Conservation (phyloP, 352 stramenopile species). For the Pythium biforme region DNA sequence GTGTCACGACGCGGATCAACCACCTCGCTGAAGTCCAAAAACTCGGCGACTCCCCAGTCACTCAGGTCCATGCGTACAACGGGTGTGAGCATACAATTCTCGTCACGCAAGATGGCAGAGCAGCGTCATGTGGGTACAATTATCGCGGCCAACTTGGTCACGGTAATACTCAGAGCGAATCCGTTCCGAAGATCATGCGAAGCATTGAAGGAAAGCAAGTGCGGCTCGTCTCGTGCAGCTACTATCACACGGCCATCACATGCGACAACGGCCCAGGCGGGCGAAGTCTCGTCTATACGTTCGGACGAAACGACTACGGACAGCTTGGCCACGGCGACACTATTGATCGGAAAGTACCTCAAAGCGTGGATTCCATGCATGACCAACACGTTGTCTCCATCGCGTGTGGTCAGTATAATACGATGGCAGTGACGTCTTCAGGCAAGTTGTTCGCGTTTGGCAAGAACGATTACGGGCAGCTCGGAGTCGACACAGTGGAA, state of each 20-base stretch:
- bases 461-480: constrained; percentile 94
- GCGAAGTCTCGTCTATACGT: constrained; percentile 70
- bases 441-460: constrained; percentile 85
- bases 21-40: constrained; percentile 74
- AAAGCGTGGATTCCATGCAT: constrained; percentile 57
- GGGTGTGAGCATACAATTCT: constrained; percentile 92
- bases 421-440: constrained; percentile 62
- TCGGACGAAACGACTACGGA: constrained; percentile 92
- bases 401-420: constrained; percentile 92
- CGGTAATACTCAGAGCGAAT: constrained; percentile 86
- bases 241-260: constrained; percentile 90
- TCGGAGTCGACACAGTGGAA: constrained; percentile 78
- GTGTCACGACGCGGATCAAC: constrained; percentile 74
- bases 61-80: constrained; percentile 91
- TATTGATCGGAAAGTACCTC: constrained; percentile 85
- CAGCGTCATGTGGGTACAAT: constrained; percentile 91
- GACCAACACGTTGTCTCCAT: constrained; percentile 69
- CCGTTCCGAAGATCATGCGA: constrained; percentile 73
- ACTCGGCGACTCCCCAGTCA: constrained; percentile 43
- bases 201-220: constrained; percentile 71
- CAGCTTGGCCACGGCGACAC: constrained; percentile 89
- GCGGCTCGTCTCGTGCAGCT: constrained; percentile 88
- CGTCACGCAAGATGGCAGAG: constrained; percentile 71
- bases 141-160: constrained; percentile 92
- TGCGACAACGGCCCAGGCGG: constrained; percentile 38